Evolutionary conservation across 192 early-diverging fungal genomes (phyloP).

Genomic region (Coemansia sp.): DNA sequence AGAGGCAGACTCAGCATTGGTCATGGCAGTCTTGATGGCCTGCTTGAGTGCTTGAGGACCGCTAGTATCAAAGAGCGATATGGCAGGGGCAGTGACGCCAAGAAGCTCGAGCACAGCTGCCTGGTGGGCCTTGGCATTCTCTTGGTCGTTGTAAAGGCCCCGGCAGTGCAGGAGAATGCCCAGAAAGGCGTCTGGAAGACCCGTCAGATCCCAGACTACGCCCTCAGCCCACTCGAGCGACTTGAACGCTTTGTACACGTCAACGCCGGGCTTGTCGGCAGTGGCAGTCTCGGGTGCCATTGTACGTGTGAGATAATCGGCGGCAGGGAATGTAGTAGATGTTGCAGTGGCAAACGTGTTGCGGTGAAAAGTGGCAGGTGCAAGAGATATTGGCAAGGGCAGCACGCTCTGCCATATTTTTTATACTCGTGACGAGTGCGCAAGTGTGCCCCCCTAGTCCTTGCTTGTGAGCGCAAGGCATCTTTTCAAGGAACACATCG

Average conservation of each 20-base stretch:
- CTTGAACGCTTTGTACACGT: conserved; percentile 22
- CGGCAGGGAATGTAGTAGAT: neutral
- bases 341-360: neutral
- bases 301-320: neutral
- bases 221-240: conserved; percentile 43
- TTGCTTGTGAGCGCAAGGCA: neutral
- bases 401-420: neutral
- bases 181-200: conserved; percentile 40
- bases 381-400: neutral
- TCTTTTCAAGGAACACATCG: neutral
- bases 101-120: conserved; percentile 17
- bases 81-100: conserved; percentile 16
- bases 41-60: conserved; percentile 25
- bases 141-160: conserved; percentile 21
- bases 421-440: neutral
- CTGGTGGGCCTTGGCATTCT: conserved; percentile 6
- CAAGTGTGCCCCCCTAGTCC: neutral
- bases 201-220: conserved; percentile 36
- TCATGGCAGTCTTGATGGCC: conserved; percentile 22
- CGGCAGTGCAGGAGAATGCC: conserved; percentile 32
- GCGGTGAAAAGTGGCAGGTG: neutral
- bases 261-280: neutral
- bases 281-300: neutral
- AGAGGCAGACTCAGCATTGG: conserved; percentile 14
- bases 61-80: conserved; percentile 24